Evolutionary conservation across 2,329 filamentous ascomycete genomes (phyloP).

Genomic region (Colletotrichum cordylinicola): DNA sequence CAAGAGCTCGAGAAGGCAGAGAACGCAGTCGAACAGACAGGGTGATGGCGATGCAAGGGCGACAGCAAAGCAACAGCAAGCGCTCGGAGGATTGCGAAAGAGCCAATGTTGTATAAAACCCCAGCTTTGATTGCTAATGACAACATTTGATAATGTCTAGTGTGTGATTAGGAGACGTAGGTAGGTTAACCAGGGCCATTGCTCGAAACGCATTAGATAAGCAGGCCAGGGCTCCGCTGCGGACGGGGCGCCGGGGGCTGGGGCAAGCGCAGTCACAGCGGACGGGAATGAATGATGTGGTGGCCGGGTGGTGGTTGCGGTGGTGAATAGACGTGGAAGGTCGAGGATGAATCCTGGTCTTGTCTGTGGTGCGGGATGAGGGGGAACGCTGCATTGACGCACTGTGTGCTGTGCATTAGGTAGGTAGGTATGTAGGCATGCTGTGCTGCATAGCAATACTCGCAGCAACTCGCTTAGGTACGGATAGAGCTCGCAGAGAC

Average conservation of each 20-base stretch:
- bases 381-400: background rate
- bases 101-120: conserved; percentile 9
- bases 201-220: conserved; percentile 27
- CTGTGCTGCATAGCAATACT: background rate
- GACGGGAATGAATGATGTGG: background rate
- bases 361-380: background rate
- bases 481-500: background rate
- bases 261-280: background rate
- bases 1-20: background rate
- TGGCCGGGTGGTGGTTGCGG: background rate
- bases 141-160: conserved; percentile 31
- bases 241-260: conserved; percentile 6
- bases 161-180: conserved; percentile 35
- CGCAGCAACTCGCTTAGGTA: background rate
- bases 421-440: background rate
- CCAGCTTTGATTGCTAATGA: conserved; percentile 33
- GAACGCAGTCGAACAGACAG: background rate
- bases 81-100: background rate
- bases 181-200: conserved; percentile 27
- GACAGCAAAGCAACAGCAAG: background rate
- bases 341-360: background rate
- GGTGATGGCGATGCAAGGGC: background rate
- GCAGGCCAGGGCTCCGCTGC: conserved; percentile 21
- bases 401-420: conserved; percentile 2
- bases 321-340: background rate